Base-by-base conservation (phyloP, 2,329 filamentous ascomycete genomes). In the Trichophyton equinum region DNA sequence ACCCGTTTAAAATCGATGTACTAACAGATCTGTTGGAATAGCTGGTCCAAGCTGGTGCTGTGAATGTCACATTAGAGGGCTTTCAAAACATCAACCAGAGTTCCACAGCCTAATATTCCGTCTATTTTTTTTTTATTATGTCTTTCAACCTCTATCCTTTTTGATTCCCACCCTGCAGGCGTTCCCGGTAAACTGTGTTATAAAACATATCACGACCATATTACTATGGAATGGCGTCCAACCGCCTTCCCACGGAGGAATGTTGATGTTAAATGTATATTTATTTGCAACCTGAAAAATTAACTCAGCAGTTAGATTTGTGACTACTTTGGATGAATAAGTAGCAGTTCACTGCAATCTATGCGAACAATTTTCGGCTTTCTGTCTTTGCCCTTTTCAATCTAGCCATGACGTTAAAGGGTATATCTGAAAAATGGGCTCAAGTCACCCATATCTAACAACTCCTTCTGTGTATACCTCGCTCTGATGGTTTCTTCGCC, bases 21-120 rank as follows among this genome's bases (percentile, higher is more conserved):
- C 33, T 51, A 56, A 65, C 69, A 73, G 67, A 73, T 63, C 27
- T 59, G 42, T 57, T 63, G 57, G 63, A 65, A 59, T 63, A 91
- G 86, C 84, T 99, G 64, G 91, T 97, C 33, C 88, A 96, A 84
- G 91, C 94, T 4, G 92, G 94, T 57, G 92, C 94, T 7, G 91
- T 97, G 11, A 89, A 84, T 61, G 85, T 97, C 58, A 90, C 88
- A 0, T 75, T 94, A 11, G 87, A 95, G 65, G 89, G 88, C 4
- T 89, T 97, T 71, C 82, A 86, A 66, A 91, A 91, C n/a, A 60
- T 67, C 18, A 64, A 66, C 38, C 60, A 33, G 38, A 33, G 33
- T 36, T 30, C n/a, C 55, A 44, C 51, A 27, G 33, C 27, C 51
- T 55, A n/a, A 55, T n/a, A 11, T 20, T 55, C 33, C 2, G 33